Evolutionary conservation across 2,329 filamentous ascomycete genomes (phyloP), one percentile per base, ranked within the genome.

Genomic region (Fonsecaea pedrosoi): DNA sequence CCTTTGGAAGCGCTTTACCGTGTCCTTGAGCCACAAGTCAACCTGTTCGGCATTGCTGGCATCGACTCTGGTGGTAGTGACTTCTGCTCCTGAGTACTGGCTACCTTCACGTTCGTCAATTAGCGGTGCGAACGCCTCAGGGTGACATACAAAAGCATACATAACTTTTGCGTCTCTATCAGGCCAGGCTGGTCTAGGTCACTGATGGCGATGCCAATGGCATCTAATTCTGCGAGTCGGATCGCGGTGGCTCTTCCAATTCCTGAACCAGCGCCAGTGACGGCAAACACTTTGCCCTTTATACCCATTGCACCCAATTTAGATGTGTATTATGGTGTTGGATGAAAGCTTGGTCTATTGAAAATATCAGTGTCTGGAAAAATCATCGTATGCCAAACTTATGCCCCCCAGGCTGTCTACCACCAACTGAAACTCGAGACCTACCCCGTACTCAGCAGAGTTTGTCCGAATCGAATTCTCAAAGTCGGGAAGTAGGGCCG

Each of bases 211-310:
- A 67, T 48, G 7, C 60, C 65, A 6, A 15, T 15, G 0, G 55
- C 65, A 1, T 57, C 65, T 5, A 64, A 34, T 21, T 64, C 25
- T 12, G 61, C 42, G n/a, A 67, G 32, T 30, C 65, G 48, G 13
- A 67, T 40, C 0, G 83, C 80, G 6, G 82, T 82, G 12, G 79
- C 80, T 12, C 82, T 77, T n/a, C 83, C 84, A 57, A 86, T 85
- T 15, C 84, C 84, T 12, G 78, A 79, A 1, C 80, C 80, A 21
- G 81, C 80, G 32, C 84, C 84, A 3, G 82, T 84, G 30, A 86
- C 72, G 59, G 81, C 81, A 64, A 85, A 79, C 54, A 84, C 78
- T 71, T 82, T 84, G 69, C 65, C 65, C 37, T 54, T n/a, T 50
- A 66, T 37, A 4, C 30, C 30, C 30, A 32, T 32, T 32, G 30